phyloP scores from a whole-genome alignment of 257 asterid genomes.

The Voacanga thouarsii region DNA sequence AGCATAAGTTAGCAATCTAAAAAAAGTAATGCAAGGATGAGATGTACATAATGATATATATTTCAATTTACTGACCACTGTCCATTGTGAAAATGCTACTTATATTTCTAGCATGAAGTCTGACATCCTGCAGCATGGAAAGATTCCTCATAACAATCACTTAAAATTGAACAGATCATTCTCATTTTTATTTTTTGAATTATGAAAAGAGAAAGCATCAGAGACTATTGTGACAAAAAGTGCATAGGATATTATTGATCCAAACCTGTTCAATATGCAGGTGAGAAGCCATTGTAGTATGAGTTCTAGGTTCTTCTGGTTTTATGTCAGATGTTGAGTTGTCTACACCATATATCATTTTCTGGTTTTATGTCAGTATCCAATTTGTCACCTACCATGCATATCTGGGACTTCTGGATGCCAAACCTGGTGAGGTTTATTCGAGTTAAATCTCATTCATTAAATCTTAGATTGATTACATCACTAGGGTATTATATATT shows the following conservation, averaged over 20 bases:
- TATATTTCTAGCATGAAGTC: slow-evolving; percentile 83
- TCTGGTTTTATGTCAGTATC: slow-evolving; percentile 92
- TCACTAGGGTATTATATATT: not conserved
- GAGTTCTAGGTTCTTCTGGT: slow-evolving; percentile 41
- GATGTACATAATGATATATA: not conserved
- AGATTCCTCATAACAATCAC: not conserved
- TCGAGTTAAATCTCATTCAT: not conserved
- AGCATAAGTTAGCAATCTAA: slow-evolving; percentile 13
- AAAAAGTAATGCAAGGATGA: not conserved
- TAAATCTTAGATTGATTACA: not conserved
- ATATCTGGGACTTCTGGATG: slow-evolving; percentile 86
- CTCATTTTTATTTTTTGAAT: not conserved
- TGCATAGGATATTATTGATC: not conserved
- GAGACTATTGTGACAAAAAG: not conserved
- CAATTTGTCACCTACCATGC: slow-evolving; percentile 97
- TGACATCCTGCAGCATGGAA: slow-evolving; percentile 53
- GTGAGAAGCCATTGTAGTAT: slow-evolving; percentile 33
- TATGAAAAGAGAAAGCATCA: not conserved
- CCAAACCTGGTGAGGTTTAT: slow-evolving; percentile 51
- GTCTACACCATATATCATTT: slow-evolving; percentile 33
- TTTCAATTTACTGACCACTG: slow-evolving; percentile 62
- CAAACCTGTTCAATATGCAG: slow-evolving; percentile 41
- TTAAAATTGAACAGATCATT: not conserved
- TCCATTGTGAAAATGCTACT: slow-evolving; percentile 87
- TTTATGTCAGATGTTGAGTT: slow-evolving; percentile 29